Base-by-base conservation (phyloP, 2,329 filamentous ascomycete species). In the Helotiales sp. region DNA sequence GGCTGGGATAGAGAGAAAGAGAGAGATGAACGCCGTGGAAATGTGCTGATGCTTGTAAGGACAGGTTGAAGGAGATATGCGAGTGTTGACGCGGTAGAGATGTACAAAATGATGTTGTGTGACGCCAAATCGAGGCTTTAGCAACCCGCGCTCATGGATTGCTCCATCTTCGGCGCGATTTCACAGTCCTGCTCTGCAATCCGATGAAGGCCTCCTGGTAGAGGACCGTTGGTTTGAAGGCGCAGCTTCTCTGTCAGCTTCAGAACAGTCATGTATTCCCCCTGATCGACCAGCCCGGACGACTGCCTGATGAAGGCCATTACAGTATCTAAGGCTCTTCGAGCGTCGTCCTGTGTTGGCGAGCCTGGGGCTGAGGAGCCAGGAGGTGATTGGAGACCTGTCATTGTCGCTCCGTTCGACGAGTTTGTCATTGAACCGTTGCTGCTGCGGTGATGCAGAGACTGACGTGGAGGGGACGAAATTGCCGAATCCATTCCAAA, bases 211-310 rank as follows among this genome's bases (percentile, higher is more conserved):
- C 76, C 82, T 3, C 81, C 82, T 24, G 81, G 79, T 26, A 83
- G 73, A 11, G 73, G 66, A 3, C 66, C 69, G 26, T 69, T 72
- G 45, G 63, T 68, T 43, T 73, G 86, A 40, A 96, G 82, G 68
- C 92, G 89, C 32, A 97, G 84, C 79, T 95, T 96, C 78, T 97
- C 91, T 77, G 94, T 95, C 70, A 97, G 81, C 77, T 93, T 93
- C 20, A 93, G 85, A 57, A 97, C 89, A 2, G 89, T 87, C 70
- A 92, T 79, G 77, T 91, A 94, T 70, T 97, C 94, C 73, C 87
- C 86, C 55, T 93, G 87, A 75, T 96, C 92, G 17, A 92, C 87
- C 34, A 93, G 86, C 1, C 89, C 90, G 0, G 84, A 80, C 13
- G 89, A 87, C 72, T 91, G 87, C 68, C 89, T 89, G 77, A 97